These are phyloP conservation scores for Barnettozyma vustinii DNA, from an alignment of 805 yeast species.

Conservation along the genomic window DNA sequence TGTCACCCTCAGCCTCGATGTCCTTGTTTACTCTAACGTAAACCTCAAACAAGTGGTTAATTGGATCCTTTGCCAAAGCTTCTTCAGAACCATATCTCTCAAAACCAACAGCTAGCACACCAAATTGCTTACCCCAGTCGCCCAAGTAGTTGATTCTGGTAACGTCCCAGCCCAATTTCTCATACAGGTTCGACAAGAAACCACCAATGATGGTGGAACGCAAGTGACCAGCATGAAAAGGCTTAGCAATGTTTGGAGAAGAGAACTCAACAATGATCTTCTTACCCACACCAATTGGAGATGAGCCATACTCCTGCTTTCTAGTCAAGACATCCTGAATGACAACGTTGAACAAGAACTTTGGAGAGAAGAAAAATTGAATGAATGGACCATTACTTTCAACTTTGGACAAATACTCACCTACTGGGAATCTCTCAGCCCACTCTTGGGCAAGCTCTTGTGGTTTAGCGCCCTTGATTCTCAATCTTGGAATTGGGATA, in stretches of 20 bases:
- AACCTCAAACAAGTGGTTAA: conserved; percentile 90
- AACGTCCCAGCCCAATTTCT: conserved; percentile 90
- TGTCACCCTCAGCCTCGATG: conserved; percentile 51
- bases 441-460: conserved; percentile 70
- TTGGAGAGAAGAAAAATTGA: conserved; percentile 78
- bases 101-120: conserved; percentile 90
- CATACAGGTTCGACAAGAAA: conserved; percentile 83
- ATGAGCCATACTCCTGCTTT: conserved; percentile 59
- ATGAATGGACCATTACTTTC: conserved; percentile 85
- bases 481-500: conserved; percentile 87
- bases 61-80: conserved; percentile 68
- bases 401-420: conserved; percentile 62
- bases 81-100: conserved; percentile 79
- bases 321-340: conserved; percentile 63
- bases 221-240: conserved; percentile 99
- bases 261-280: conserved; percentile 82
- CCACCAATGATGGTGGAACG: conserved; percentile 98
- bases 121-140: conserved; percentile 99
- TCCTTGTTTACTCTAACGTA: conserved; percentile 84
- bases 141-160: conserved; percentile 91
- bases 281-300: conserved; percentile 69
- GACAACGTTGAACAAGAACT: conserved; percentile 60
- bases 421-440: conserved; percentile 72
- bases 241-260: conserved; percentile 98
- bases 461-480: conserved; percentile 78